Percentiles rank a stretch among this genome's conserved stretches.
These are phyloP conservation scores for Spatholobus suberectus DNA, from an alignment of 306 rosid species.

Conservation along the genomic window DNA sequence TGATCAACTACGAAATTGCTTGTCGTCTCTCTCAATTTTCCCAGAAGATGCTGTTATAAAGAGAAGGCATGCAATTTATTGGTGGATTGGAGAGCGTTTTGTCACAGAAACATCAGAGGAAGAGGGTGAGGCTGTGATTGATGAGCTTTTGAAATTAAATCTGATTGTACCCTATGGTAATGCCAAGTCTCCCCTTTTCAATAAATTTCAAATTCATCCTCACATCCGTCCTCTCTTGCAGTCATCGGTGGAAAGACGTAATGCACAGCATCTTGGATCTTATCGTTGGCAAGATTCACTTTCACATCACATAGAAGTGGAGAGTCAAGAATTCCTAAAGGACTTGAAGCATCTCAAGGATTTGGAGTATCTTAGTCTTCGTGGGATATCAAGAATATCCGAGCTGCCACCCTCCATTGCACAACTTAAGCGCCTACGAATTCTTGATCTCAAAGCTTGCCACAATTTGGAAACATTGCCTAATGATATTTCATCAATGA, in stretches of 20 bases:
- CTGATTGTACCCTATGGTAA: not conserved
- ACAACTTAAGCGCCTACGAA: not conserved
- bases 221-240: constrained; percentile 6
- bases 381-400: constrained; percentile 27
- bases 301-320: constrained; percentile 18
- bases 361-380: constrained; percentile 17
- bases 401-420: not conserved
- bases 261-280: no score
- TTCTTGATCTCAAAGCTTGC: constrained; percentile 40
- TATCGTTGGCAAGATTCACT: constrained; percentile 19
- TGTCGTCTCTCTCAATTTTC: constrained; percentile 47
- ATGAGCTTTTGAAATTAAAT: not conserved
- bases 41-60: constrained; percentile 48
- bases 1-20: no score
- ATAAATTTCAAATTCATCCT: constrained; percentile 1
- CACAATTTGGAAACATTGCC: constrained; percentile 46
- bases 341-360: not conserved
- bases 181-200: not conserved
- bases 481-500: constrained; percentile 14
- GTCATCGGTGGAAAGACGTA: no score
- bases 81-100: constrained; percentile 59
- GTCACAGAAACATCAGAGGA: not conserved
- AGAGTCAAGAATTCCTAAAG: not conserved
- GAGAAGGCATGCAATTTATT: constrained; percentile 46
- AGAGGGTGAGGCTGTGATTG: constrained; percentile 1